These are phyloP conservation scores for Saccharomycopsis sp. DNA, from an alignment of 805 yeast species.

Conservation along the genomic window DNA sequence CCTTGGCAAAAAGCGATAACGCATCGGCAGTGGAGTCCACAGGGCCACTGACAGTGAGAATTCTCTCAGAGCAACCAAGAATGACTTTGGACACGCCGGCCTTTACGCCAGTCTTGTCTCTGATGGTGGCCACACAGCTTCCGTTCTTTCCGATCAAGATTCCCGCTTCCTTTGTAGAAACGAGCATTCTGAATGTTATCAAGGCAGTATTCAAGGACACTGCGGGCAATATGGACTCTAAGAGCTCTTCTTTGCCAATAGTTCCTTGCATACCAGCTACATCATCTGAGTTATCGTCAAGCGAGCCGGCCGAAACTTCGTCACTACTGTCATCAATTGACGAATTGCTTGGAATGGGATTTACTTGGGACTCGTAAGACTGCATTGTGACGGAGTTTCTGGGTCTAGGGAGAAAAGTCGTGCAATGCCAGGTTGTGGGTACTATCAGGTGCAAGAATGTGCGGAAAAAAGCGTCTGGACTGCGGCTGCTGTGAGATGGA, in stretches of 20 bases:
- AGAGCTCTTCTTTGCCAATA: background rate
- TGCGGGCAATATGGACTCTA: slow-evolving; percentile 11
- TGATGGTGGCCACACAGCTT: slow-evolving; percentile 62
- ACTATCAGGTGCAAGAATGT: background rate
- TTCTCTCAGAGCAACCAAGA: slow-evolving; percentile 77
- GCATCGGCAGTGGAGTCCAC: slow-evolving; percentile 66
- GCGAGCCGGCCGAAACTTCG: background rate
- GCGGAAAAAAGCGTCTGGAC: background rate
- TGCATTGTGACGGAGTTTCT: background rate
- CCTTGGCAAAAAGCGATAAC: slow-evolving; percentile 60
- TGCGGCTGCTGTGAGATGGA: background rate
- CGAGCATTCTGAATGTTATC: slow-evolving; percentile 46
- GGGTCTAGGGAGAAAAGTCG: background rate
- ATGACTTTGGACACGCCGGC: slow-evolving; percentile 82
- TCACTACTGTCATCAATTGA: background rate
- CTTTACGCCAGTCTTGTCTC: slow-evolving; percentile 70
- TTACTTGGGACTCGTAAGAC: background rate
- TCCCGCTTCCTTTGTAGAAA: slow-evolving; percentile 84
- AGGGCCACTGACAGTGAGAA: slow-evolving; percentile 71
- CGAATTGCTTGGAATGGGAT: background rate
- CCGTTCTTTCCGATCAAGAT: slow-evolving; percentile 86
- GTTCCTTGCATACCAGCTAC: too few relatives aligned
- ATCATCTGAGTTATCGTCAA: background rate
- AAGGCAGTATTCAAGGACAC: slow-evolving; percentile 22
- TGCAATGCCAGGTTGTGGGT: background rate